These are phyloP conservation scores for Fusarium miscanthi DNA, from an alignment of 2,329 filamentous ascomycete genomes.

Conservation along the genomic window DNA sequence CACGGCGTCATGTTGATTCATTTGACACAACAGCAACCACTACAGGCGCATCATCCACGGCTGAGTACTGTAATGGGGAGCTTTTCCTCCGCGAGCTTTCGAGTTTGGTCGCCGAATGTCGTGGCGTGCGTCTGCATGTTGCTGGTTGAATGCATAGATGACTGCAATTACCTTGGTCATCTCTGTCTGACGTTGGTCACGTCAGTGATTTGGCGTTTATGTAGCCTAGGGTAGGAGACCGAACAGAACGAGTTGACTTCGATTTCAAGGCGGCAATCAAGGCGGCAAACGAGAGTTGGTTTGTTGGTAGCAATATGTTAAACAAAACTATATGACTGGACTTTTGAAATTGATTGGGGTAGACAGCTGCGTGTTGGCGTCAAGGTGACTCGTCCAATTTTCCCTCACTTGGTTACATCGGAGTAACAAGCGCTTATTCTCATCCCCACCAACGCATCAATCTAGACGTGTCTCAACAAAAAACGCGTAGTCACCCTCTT, in stretches of 20 bases:
- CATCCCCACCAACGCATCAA: rapidly evolving
- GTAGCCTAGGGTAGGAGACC: not conserved
- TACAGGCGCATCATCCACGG: rapidly evolving
- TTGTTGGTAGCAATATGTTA: not conserved
- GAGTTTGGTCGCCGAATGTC: rapidly evolving
- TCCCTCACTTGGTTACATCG: rapidly evolving
- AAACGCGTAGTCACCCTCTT: rapidly evolving
- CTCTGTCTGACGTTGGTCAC: too few species aligned
- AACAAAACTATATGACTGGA: too few species aligned
- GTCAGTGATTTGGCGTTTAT: too few species aligned
- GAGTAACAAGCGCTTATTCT: rapidly evolving
- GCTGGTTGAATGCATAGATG: not conserved
- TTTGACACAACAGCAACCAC: not conserved
- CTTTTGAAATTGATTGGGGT: rapidly evolving
- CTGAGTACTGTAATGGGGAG: not conserved
- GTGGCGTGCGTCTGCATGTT: not conserved
- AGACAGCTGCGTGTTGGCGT: not conserved
- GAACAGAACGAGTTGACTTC: rapidly evolving
- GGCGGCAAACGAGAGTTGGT: not conserved
- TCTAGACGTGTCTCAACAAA: too few species aligned
- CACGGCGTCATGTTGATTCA: conserved; percentile 1
- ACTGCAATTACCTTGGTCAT: not conserved
- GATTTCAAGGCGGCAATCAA: too few species aligned
- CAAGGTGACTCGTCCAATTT: not conserved
- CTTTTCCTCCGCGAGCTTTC: not conserved